A percentile compares a stretch with the other conserved stretches of the same genome.
phyloP scores from a whole-genome alignment of 2,329 filamentous ascomycete species.

The Fusarium sacchari region DNA sequence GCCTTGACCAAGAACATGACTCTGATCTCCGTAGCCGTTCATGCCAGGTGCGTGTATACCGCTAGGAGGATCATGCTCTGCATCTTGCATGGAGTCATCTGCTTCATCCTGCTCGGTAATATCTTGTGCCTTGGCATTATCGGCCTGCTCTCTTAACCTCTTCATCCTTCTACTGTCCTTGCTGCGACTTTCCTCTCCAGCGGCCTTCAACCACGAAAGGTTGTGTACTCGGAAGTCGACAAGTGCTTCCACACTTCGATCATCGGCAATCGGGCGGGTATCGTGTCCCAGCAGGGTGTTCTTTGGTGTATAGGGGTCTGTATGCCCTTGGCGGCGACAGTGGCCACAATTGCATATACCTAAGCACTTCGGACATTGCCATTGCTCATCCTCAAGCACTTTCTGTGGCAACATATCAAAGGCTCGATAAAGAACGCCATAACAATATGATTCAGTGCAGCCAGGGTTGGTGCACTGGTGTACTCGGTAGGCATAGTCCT shows the following conservation, averaged over 20 bases:
- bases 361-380: conserved; percentile 89
- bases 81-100: conserved; percentile 35
- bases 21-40: conserved; percentile 47
- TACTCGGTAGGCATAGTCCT: conserved; percentile 85
- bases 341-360: conserved; percentile 87
- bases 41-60: conserved; percentile 13
- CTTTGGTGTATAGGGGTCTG: conserved; percentile 84
- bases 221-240: conserved; percentile 94
- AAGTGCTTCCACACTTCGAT: conserved; percentile 87
- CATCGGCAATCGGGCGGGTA: conserved; percentile 88
- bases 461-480: conserved; percentile 76
- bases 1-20: conserved; percentile 45
- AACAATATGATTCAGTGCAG: conserved; percentile 86
- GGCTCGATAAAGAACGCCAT: conserved; percentile 89
- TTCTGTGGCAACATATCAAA: conserved; percentile 90
- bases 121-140: conserved; percentile 65
- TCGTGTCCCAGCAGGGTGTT: conserved; percentile 91
- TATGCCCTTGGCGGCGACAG: conserved; percentile 75
- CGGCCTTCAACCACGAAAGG: conserved; percentile 77
- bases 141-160: conserved; percentile 64
- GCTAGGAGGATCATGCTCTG: conserved; percentile 3
- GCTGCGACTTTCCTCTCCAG: conserved; percentile 67
- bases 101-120: conserved; percentile 47
- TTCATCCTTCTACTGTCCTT: conserved; percentile 68
- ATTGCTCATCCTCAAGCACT: conserved; percentile 81